Conservation (phyloP, 2,329 filamentous ascomycete species). For the Xylariaceae sp. region DNA sequence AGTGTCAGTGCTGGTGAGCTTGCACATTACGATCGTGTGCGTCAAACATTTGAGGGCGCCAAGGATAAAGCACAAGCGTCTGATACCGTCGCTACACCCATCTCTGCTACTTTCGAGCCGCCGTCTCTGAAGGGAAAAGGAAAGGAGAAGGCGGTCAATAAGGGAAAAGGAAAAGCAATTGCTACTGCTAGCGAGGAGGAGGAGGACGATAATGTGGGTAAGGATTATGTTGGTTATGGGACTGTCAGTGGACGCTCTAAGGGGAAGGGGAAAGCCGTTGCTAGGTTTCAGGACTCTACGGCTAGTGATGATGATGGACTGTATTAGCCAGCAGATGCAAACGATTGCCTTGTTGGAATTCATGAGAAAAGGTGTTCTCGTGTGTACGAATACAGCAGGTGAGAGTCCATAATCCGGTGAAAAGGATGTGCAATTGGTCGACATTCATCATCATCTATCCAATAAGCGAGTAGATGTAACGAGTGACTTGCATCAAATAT, state of each 20-base stretch:
- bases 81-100: conserved; percentile 8
- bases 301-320: conserved; percentile 56
- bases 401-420: background rate
- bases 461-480: too few relatives aligned
- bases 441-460: too few relatives aligned
- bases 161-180: conserved; percentile 37
- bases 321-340: conserved; percentile 39
- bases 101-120: conserved; percentile 13
- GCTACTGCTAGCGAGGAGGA: conserved; percentile 33
- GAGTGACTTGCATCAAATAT: too few relatives aligned
- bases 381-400: too few relatives aligned
- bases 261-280: conserved; percentile 56
- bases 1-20: conserved; percentile 91
- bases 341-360: background rate
- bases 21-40: conserved; percentile 82
- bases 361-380: too few relatives aligned
- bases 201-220: conserved; percentile 32
- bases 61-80: conserved; percentile 41
- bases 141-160: conserved; percentile 38
- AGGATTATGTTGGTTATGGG: conserved; percentile 25
- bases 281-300: conserved; percentile 51
- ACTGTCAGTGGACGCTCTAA: conserved; percentile 37
- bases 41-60: conserved; percentile 75
- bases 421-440: background rate
- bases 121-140: conserved; percentile 22